Conservation (phyloP, 305 asterid genomes). For the Fraxinus sp. region DNA sequence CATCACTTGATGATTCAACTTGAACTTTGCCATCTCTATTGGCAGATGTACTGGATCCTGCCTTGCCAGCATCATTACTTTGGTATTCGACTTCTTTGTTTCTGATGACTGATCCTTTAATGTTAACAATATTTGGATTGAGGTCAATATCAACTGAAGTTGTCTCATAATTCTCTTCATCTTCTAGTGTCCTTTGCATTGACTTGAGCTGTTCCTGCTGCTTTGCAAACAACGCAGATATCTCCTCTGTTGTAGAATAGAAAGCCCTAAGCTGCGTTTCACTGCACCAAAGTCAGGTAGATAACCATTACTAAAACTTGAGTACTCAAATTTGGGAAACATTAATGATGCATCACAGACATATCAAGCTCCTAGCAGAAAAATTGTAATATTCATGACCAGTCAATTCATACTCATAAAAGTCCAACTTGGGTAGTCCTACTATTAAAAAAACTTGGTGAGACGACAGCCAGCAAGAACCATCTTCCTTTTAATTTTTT, state of each 20-base stretch:
- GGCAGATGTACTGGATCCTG: slow-evolving; percentile 32
- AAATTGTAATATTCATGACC: background rate
- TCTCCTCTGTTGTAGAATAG: slow-evolving; percentile 96
- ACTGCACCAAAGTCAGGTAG: slow-evolving; percentile 43
- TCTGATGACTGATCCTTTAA: slow-evolving; percentile 29
- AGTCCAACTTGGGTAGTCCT: background rate
- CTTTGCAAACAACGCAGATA: slow-evolving; percentile 68
- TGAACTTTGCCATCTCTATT: slow-evolving; percentile 34
- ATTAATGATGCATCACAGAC: background rate
- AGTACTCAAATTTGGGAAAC: background rate
- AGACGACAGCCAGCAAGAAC: background rate
- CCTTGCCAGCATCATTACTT: slow-evolving; percentile 38
- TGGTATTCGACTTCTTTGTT: slow-evolving; percentile 37
- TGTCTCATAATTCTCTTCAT: slow-evolving; percentile 73
- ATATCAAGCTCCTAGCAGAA: background rate
- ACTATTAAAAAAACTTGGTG: background rate
- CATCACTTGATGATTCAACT: slow-evolving; percentile 59
- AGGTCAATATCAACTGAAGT: slow-evolving; percentile 63
- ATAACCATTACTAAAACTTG: background rate
- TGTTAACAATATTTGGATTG: slow-evolving; percentile 34
- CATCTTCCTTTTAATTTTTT: background rate
- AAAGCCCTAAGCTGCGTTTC: slow-evolving; percentile 98
- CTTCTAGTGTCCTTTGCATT: slow-evolving; percentile 94
- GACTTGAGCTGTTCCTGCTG: slow-evolving; percentile 96
- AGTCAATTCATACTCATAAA: background rate